Evolutionary conservation across 331 rosid genomes (phyloP), one percentile per base, ranked within the genome.

Genomic region (Cydonia oblonga): DNA sequence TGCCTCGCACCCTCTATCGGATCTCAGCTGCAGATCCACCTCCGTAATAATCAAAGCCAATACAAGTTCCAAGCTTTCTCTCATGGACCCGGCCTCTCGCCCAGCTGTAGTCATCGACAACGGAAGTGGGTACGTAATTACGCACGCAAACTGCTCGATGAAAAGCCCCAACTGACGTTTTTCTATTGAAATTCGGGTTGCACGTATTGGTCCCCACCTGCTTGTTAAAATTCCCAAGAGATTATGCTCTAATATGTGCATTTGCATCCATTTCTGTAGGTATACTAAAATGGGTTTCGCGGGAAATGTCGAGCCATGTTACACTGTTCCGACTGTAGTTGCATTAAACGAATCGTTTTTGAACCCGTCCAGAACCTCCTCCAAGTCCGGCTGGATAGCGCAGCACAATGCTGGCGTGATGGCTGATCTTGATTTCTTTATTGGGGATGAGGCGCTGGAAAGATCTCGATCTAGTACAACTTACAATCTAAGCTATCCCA

Each of bases 371-470:
- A 81, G 90, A 68, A 83, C 66, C 75, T 66, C 87, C 75, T 91
- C 98, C 2, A 95, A 95, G 80, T 90, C 86, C 51, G 90, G 83
- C 79, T 89, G 87, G 96, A 51, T 85, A 10, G 87, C 97, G 58
- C 98, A 93, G 85, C 91, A 93, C 82, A 93, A 87, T 74, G 98
- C 98, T 1, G 98, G 98, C 19, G 98, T 95, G 10, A 95, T 91
- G 97, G 98, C 98, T 23, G 98, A 95, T 91, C 97, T 95, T 49
- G 98, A 95, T 86, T 95, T 91, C 87, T 95, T 95, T 72, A 88
- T 95, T 24, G 98, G 98, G 46, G 98, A 95, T 7, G 98, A 95
- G 71, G 98, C 98, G 1, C 61, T 89, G 60, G 69, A 96, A 18
- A 95, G 81, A 81, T 85, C 93, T 68, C 86, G 92, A 79, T 86